These are phyloP conservation scores for Cryptosporidium meleagridis DNA, from an alignment of 169 alveolate genomes.

Conservation along the genomic window DNA sequence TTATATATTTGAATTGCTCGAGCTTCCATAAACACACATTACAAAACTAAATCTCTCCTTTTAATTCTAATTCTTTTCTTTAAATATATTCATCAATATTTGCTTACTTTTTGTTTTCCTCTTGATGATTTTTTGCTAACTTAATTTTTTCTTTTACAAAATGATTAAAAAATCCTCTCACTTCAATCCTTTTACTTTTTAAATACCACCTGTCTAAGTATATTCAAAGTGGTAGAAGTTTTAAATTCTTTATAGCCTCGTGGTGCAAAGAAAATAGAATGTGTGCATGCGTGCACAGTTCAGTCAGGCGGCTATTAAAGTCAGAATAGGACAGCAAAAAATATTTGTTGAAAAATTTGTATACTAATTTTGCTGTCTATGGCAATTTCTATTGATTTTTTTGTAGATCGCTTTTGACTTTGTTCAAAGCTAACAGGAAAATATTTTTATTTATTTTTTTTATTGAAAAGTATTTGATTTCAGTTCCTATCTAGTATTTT, in stretches of 20 bases:
- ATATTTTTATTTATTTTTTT: too few species aligned
- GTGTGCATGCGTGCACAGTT: conserved; percentile 17
- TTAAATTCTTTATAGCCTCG: conserved; percentile 18
- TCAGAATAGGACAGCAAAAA: background rate
- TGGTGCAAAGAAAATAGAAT: background rate
- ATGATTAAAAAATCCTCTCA: background rate
- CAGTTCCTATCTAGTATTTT: background rate
- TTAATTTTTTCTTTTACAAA: background rate
- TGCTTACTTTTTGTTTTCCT: background rate
- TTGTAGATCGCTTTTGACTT: too few species aligned
- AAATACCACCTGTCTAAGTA: conserved; percentile 60
- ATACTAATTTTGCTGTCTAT: too few species aligned
- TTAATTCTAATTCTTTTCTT: background rate
- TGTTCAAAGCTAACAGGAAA: background rate
- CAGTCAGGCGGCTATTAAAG: background rate
- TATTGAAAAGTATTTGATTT: too few species aligned
- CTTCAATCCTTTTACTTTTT: background rate
- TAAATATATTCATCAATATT: background rate
- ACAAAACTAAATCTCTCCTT: conserved; percentile 6
- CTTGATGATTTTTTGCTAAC: background rate
- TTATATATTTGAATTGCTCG: conserved; percentile 74
- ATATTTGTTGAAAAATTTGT: background rate
- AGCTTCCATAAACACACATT: conserved; percentile 68
- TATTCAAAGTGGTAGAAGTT: conserved; percentile 63
- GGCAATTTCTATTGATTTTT: background rate